phyloP scores from a whole-genome alignment of 2,329 filamentous ascomycete genomes.

The Rutstroemia sp. region DNA sequence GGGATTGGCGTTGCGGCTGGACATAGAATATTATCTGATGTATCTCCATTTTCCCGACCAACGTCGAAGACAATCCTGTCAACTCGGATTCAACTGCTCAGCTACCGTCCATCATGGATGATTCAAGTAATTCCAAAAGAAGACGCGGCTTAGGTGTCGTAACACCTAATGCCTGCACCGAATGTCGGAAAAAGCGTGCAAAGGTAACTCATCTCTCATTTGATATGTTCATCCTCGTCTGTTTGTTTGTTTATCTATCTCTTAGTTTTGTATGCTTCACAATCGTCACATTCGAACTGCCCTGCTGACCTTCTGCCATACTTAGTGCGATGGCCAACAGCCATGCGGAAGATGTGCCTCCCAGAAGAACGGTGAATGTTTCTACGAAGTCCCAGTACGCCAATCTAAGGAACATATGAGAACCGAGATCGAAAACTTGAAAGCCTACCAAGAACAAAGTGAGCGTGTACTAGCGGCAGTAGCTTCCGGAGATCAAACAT shows the following conservation, averaged over 20 bases:
- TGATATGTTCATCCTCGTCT: no score
- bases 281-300: no score
- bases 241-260: background rate
- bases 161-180: constrained; percentile 28
- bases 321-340: constrained; percentile 50
- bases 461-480: constrained; percentile 51
- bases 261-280: background rate
- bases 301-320: background rate
- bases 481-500: constrained; percentile 23
- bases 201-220: constrained; percentile 16
- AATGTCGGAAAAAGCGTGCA: constrained; percentile 28
- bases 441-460: constrained; percentile 45
- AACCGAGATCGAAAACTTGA: constrained; percentile 50
- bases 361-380: constrained; percentile 47
- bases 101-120: constrained; percentile 6
- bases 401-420: constrained; percentile 57
- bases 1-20: background rate
- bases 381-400: constrained; percentile 56
- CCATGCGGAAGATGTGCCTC: constrained; percentile 44
- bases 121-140: constrained; percentile 20
- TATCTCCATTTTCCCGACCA: background rate
- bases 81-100: background rate
- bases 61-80: background rate
- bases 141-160: constrained; percentile 26
- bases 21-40: background rate